phyloP scores from a whole-genome alignment of 2,329 filamentous ascomycete genomes.

The Fusarium compactum region DNA sequence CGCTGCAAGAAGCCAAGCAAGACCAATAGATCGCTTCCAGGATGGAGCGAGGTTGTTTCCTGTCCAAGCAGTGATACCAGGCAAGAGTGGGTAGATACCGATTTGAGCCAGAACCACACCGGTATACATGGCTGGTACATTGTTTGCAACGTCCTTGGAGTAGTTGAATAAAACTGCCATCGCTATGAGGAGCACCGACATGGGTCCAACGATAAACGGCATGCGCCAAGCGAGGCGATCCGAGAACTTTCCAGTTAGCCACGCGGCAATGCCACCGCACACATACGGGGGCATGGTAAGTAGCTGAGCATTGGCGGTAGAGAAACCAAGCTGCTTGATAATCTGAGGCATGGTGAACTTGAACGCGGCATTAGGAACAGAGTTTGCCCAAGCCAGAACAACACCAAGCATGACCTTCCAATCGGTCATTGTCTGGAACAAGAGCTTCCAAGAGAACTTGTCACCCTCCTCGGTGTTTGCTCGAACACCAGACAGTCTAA shows the following conservation, averaged over 20 bases:
- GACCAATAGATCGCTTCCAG: conserved; percentile 43
- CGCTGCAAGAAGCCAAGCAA: conserved; percentile 41
- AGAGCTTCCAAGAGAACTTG: conserved; percentile 45
- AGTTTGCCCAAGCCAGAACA: conserved; percentile 52
- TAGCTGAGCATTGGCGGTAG: conserved; percentile 46
- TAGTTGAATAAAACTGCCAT: conserved; percentile 52
- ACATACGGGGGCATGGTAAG: conserved; percentile 54
- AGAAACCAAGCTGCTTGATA: conserved; percentile 55
- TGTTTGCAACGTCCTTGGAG: conserved; percentile 52
- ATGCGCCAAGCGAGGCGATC: conserved; percentile 54
- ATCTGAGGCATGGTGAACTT: conserved; percentile 53
- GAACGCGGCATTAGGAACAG: conserved; percentile 40
- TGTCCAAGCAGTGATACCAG: conserved; percentile 42
- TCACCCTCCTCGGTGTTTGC: conserved; percentile 42
- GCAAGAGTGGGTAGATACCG: conserved; percentile 51
- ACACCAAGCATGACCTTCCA: conserved; percentile 55
- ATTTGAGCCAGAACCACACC: conserved; percentile 23
- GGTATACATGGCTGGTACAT: conserved; percentile 47
- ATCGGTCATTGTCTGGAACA: conserved; percentile 53
- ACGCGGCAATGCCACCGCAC: conserved; percentile 47
- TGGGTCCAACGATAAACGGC: conserved; percentile 53
- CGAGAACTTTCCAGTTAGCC: conserved; percentile 48
- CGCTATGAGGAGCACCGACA: conserved; percentile 48
- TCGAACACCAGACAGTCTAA: conserved; percentile 48
- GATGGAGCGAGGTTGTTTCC: conserved; percentile 45